Conservation (phyloP, 495 filamentous ascomycete species). For the Penicillium lividum region DNA sequence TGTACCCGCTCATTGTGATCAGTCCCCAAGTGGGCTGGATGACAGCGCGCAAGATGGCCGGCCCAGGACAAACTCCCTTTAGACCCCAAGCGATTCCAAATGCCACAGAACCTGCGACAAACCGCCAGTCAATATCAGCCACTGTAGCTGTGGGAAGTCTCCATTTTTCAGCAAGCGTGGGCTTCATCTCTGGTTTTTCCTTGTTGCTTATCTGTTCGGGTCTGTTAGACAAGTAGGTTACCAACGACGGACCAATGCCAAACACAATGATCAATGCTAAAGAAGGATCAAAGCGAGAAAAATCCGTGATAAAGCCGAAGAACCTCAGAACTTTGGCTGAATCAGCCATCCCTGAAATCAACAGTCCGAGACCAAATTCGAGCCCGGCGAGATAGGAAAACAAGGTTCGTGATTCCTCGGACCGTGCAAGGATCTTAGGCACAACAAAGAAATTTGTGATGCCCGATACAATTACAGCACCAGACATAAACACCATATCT, state of each 20-base stretch:
- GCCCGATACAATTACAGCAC: conserved; percentile 31
- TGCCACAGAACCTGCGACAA: conserved; percentile 48
- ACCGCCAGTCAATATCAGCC: conserved; percentile 55
- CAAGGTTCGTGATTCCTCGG: conserved; percentile 28
- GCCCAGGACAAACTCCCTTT: conserved; percentile 57
- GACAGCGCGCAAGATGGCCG: conserved; percentile 49
- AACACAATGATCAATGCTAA: conserved; percentile 53
- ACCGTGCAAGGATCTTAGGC: conserved; percentile 29
- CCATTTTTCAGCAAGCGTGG: conserved; percentile 48
- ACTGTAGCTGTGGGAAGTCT: conserved; percentile 46
- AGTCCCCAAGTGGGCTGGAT: conserved; percentile 53
- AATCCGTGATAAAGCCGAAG: conserved; percentile 47
- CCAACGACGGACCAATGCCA: conserved; percentile 48
- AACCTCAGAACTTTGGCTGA: conserved; percentile 56
- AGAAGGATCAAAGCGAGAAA: conserved; percentile 53
- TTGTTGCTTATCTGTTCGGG: conserved; percentile 31
- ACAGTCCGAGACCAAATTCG: conserved; percentile 55
- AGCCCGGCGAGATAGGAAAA: conserved; percentile 49
- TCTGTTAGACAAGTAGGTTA: conserved; percentile 32
- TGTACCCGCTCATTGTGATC: conserved; percentile 51
- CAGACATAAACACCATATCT: conserved; percentile 38
- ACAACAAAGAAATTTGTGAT: conserved; percentile 36
- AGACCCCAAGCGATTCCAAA: conserved; percentile 61
- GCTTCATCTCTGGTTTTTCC: conserved; percentile 23
- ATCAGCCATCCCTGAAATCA: conserved; percentile 57